Conservation (phyloP, 805 yeast species). For the Candida multigemmis region DNA sequence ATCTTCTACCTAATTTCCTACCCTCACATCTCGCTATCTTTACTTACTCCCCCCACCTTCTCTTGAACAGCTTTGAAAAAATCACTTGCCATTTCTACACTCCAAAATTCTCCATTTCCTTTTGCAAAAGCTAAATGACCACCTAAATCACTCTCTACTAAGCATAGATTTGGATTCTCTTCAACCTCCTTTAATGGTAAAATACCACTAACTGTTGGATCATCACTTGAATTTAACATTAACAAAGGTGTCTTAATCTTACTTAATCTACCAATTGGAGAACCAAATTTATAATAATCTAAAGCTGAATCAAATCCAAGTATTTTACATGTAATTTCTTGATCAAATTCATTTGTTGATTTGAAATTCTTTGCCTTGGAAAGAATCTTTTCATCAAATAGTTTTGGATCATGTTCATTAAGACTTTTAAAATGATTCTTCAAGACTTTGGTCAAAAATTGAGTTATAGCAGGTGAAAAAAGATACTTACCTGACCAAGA, state of each 20-base stretch:
- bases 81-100: conserved; percentile 27
- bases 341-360: conserved; percentile 52
- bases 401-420: conserved; percentile 14
- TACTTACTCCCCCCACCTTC: too few species aligned
- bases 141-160: conserved; percentile 58
- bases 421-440: conserved; percentile 26
- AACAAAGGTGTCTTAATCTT: conserved; percentile 55
- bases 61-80: conserved; percentile 11
- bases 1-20: too few species aligned
- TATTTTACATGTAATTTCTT: conserved; percentile 51
- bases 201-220: conserved; percentile 56
- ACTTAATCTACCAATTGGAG: conserved; percentile 44
- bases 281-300: conserved; percentile 59
- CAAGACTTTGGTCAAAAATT: conserved; percentile 21
- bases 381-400: conserved; percentile 15
- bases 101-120: conserved; percentile 57
- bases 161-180: conserved; percentile 49
- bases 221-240: conserved; percentile 60
- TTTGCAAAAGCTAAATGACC: conserved; percentile 82
- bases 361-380: conserved; percentile 9
- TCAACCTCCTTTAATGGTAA: conserved; percentile 45
- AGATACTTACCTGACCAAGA: conserved; percentile 26
- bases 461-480: conserved; percentile 22
- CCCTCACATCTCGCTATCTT: too few species aligned
- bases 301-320: conserved; percentile 56